These are phyloP conservation scores for Ascochyta pisi DNA, from an alignment of 2,329 filamentous ascomycete species.

Conservation along the genomic window DNA sequence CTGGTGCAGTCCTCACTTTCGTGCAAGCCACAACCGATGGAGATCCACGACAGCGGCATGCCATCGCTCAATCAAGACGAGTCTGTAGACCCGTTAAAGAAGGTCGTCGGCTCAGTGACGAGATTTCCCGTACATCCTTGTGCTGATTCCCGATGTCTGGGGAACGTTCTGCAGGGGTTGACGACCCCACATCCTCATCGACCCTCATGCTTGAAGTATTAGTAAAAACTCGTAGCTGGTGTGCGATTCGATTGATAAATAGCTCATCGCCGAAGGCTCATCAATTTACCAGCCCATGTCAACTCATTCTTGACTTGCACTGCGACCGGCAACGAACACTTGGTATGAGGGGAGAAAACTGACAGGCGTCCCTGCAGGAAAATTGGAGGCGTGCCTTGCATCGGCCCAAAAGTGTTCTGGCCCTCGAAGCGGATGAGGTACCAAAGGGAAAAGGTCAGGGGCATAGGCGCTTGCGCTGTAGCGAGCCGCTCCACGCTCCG, in stretches of 20 bases:
- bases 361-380: conserved; percentile 3
- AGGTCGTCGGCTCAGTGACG: background rate
- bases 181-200: background rate
- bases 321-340: background rate
- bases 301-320: background rate
- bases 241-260: background rate
- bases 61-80: background rate
- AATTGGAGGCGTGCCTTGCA: conserved; percentile 12
- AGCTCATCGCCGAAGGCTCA: background rate
- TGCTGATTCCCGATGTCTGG: background rate
- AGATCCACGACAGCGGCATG: background rate
- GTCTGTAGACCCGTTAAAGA: background rate
- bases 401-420: conserved; percentile 2
- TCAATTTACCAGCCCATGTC: background rate
- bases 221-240: background rate
- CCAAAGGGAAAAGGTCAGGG: background rate
- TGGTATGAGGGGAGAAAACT: background rate
- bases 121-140: background rate
- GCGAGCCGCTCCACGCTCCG: background rate
- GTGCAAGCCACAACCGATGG: conserved; percentile 3
- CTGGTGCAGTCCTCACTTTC: background rate
- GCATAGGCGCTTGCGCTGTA: background rate
- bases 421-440: background rate
- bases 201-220: background rate
- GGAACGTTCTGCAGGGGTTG: background rate